A percentile compares a stretch with the other conserved stretches of the same genome.
Evolutionary conservation across 345 rosid genomes (phyloP).

Genomic region (Linum trigynum): DNA sequence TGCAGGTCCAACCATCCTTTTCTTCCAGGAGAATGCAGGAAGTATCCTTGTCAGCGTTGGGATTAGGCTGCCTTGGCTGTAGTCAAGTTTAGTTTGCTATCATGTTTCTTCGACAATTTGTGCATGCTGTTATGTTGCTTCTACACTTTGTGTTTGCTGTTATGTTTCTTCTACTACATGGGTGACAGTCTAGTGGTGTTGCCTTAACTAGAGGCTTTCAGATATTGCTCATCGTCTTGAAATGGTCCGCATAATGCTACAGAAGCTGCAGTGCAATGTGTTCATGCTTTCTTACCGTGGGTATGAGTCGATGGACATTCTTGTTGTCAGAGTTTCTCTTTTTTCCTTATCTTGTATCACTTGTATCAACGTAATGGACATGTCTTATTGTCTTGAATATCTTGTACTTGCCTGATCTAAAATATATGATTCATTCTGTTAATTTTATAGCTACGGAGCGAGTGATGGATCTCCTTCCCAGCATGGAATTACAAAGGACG

Average conservation of each 20-base stretch:
- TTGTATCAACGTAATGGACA: too few species aligned
- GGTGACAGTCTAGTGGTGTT: conserved; percentile 10
- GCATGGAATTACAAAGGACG: conserved; percentile 74
- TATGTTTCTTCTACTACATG: conserved; percentile 6
- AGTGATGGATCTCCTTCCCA: conserved; percentile 99
- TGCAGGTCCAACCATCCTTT: conserved; percentile 96
- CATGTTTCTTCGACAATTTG: too few species aligned
- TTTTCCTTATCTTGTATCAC: background rate
- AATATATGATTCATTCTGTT: background rate
- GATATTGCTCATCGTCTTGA: conserved; percentile 99
- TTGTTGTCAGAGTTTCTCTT: conserved; percentile 5
- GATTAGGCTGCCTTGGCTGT: too few species aligned
- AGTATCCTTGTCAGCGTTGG: conserved; percentile 59
- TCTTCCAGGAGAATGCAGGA: conserved; percentile 99
- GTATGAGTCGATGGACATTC: conserved; percentile 28
- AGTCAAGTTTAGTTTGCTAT: too few species aligned
- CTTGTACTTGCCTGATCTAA: conserved; percentile 6
- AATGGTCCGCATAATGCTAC: conserved; percentile 85
- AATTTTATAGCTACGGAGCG: conserved; percentile 61
- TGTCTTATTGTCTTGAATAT: background rate
- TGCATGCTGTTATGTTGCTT: background rate
- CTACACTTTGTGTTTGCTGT: background rate
- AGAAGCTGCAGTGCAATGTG: conserved; percentile 79
- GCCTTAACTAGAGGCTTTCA: conserved; percentile 45
- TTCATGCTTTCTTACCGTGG: conserved; percentile 99